Conservation (phyloP, 2,329 filamentous ascomycete species). For the Penicillium nordicum region DNA sequence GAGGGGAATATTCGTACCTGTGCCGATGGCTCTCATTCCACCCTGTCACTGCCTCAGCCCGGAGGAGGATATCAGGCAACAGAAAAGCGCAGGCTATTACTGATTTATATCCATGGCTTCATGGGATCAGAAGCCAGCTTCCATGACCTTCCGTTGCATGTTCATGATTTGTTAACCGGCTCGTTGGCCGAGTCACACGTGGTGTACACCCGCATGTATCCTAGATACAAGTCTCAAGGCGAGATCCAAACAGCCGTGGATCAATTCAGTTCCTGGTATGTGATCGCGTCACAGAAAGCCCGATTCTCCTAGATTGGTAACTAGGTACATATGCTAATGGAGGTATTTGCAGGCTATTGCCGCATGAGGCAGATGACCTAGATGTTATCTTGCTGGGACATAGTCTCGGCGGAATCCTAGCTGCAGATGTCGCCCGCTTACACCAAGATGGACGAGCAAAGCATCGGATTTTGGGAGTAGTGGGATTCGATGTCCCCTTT, state of each 20-base stretch:
- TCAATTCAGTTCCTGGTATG: conserved; percentile 74
- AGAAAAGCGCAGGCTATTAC: conserved; percentile 56
- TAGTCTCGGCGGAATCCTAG: conserved; percentile 82
- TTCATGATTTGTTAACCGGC: conserved; percentile 69
- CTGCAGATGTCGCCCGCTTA: conserved; percentile 72
- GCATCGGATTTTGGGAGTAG: conserved; percentile 73
- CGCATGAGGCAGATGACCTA: conserved; percentile 69
- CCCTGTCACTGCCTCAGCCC: conserved; percentile 11
- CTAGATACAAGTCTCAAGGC: conserved; percentile 43
- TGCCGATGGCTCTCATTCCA: conserved; percentile 9
- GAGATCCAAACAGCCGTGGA: conserved; percentile 65
- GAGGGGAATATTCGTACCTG: conserved; percentile 8
- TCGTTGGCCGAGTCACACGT: conserved; percentile 69
- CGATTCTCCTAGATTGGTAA: not conserved
- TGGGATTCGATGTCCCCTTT: conserved; percentile 83
- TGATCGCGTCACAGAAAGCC: not conserved
- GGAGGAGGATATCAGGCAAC: not conserved
- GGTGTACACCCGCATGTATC: conserved; percentile 71
- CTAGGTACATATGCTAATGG: not conserved
- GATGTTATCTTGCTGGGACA: conserved; percentile 83
- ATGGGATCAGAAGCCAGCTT: conserved; percentile 87
- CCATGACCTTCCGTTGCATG: conserved; percentile 79
- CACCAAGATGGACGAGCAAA: conserved; percentile 36
- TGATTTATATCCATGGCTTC: conserved; percentile 88
- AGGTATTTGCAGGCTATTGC: conserved; percentile 56